phyloP scores from a whole-genome alignment of 306 rosid genomes.

The Prunus armeniaca region DNA sequence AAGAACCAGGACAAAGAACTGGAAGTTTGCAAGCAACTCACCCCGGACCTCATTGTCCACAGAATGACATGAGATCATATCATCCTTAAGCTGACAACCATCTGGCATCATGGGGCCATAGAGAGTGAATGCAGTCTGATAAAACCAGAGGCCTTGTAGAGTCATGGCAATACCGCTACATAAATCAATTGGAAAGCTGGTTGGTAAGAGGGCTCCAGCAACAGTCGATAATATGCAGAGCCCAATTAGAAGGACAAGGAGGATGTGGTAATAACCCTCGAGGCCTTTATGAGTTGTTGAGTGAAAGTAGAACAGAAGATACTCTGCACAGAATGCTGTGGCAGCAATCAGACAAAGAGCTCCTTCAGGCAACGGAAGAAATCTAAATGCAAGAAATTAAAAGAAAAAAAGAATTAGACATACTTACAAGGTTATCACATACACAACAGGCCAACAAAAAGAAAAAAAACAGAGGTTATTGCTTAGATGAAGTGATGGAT shows the following conservation, averaged over 20 bases:
- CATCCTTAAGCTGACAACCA: slow-evolving; percentile 63
- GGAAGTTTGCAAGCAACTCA: slow-evolving; percentile 91
- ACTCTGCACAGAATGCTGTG: slow-evolving; percentile 81
- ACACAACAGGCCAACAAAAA: not conserved
- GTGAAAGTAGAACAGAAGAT: slow-evolving; percentile 88
- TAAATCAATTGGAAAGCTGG: slow-evolving; percentile 75
- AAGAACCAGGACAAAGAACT: slow-evolving; percentile 58
- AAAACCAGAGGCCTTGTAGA: slow-evolving; percentile 98
- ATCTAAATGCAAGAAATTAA: slow-evolving; percentile 30
- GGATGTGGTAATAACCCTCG: slow-evolving; percentile 84
- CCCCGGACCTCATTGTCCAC: slow-evolving; percentile 73
- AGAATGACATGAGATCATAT: slow-evolving; percentile 48
- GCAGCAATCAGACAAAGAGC: slow-evolving; percentile 75
- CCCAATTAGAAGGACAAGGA: slow-evolving; percentile 73
- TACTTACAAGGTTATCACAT: not conserved
- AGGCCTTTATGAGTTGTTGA: slow-evolving; percentile 91
- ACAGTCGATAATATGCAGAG: slow-evolving; percentile 64
- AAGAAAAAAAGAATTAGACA: slow-evolving; percentile 16
- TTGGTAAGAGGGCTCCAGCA: slow-evolving; percentile 70
- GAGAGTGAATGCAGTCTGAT: slow-evolving; percentile 93
- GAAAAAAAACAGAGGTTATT: not conserved
- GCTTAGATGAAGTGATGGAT: not conserved
- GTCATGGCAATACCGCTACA: slow-evolving; percentile 68
- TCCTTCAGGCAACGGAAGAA: slow-evolving; percentile 71
- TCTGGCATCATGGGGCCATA: slow-evolving; percentile 94